A percentile compares a stretch with the other conserved stretches of the same genome.
These are phyloP conservation scores for Nepenthes mirabilis DNA, from an alignment of 148 eudicot species.

Conservation along the genomic window DNA sequence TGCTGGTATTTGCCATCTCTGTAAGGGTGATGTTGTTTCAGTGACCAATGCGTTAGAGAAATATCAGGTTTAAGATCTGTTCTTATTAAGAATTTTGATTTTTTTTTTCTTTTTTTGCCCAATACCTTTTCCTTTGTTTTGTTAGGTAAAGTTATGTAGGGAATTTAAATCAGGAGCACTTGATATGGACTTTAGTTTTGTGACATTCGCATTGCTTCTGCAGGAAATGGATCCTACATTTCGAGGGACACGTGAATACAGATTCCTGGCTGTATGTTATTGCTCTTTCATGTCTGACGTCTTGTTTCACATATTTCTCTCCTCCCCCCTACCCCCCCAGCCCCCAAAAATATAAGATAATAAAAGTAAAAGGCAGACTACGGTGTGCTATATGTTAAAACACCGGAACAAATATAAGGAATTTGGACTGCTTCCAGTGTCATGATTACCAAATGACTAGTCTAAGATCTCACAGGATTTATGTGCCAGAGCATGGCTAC, in stretches of 20 bases:
- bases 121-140: background rate
- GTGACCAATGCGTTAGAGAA: conserved; percentile 33
- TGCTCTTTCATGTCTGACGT: background rate
- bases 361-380: background rate
- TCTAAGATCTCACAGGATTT: too few species aligned
- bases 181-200: too few species aligned
- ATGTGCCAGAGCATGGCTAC: too few species aligned
- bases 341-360: conserved; percentile 2
- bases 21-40: conserved; percentile 42
- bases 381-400: too few species aligned
- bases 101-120: background rate
- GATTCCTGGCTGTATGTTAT: conserved; percentile 28
- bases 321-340: background rate
- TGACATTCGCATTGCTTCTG: conserved; percentile 6
- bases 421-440: too few species aligned
- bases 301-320: background rate
- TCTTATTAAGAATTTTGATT: background rate
- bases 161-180: too few species aligned
- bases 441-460: too few species aligned
- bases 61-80: conserved; percentile 22
- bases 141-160: background rate
- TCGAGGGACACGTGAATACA: conserved; percentile 41
- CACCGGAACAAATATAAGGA: too few species aligned
- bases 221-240: conserved; percentile 56
- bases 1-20: conserved; percentile 52